Base-by-base conservation (phyloP, 2,329 filamentous ascomycete species). In the Epichloe gansuensis region DNA sequence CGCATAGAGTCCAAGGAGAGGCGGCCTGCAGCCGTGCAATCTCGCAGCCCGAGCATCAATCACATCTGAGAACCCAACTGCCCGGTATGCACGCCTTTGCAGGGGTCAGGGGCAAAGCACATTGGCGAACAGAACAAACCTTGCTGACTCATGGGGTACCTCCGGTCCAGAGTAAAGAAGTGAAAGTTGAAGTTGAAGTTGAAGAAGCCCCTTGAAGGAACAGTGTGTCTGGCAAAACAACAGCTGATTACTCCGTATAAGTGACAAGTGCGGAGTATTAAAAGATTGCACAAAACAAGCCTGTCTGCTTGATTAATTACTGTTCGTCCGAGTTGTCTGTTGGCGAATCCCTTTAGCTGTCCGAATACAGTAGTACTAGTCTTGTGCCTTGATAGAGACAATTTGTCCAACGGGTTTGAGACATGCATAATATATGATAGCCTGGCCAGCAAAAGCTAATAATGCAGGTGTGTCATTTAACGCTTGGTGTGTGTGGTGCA, bases 41-140 rank as follows among this genome's bases (percentile, higher is more conserved):
- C 31, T 49, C 39, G 28, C 28, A 13, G 35, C 35, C 47, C 39
- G 17, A 48, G 13, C 35, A n/a, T 42, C 39, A 42, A 35, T 50
- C 46, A 44, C 48, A 48, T 44, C n/a, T 44, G 49, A 48, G 53
- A 55, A 52, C 53, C 53, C 53, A 55, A 47, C 53, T 17, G 17
- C 46, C 46, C 50, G 53, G 53, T 49, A 52, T 43, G 38, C 13
- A 48, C 43, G 41, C 25, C 31, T 48, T 46, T 25, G 39, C 38
- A 48, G 42, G 51, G 46, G 31, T 43, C 28, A 9, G 28, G 23
- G 28, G 28, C 9, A 46, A 7, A 46, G 25, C 41, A 43, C 39
- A 42, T 42, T 42, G 38, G 28, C 31, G 38, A 28, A 38, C 46
- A 6, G 38, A 28, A 38, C 46, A 6, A 23, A 37, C 12, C 13